These are phyloP conservation scores for Chytridium lagenaria DNA, from an alignment of 371 early-diverging fungal species.

Conservation along the genomic window DNA sequence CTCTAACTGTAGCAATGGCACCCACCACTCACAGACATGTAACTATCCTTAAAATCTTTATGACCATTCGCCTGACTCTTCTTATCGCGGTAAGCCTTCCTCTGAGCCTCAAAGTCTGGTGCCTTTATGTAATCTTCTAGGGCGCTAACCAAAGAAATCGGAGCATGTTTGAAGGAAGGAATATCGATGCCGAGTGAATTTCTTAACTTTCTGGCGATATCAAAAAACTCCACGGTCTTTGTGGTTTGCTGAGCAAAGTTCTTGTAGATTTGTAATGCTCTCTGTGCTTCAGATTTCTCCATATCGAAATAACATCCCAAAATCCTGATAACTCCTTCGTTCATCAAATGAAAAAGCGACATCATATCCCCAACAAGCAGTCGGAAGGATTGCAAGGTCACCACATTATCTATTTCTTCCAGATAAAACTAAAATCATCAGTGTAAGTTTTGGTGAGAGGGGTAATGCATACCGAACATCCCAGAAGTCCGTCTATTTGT, in stretches of 20 bases:
- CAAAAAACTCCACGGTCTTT: slow-evolving; percentile 77
- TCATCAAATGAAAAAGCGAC: slow-evolving; percentile 84
- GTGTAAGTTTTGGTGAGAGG: not conserved
- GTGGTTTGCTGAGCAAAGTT: slow-evolving; percentile 85
- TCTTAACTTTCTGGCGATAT: slow-evolving; percentile 76
- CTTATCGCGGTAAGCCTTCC: slow-evolving; percentile 50
- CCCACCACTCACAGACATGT: not conserved
- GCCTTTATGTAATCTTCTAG: slow-evolving; percentile 87
- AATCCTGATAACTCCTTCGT: slow-evolving; percentile 91
- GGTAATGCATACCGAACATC: slow-evolving; percentile 72
- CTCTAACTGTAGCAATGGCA: not conserved
- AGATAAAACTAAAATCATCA: slow-evolving; percentile 69
- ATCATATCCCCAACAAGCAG: slow-evolving; percentile 86
- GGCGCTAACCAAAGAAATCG: slow-evolving; percentile 81
- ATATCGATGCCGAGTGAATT: slow-evolving; percentile 75
- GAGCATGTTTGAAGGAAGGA: slow-evolving; percentile 86
- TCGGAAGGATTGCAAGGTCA: slow-evolving; percentile 84
- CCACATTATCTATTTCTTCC: slow-evolving; percentile 85
- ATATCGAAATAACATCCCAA: slow-evolving; percentile 88
- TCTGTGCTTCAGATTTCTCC: slow-evolving; percentile 76
- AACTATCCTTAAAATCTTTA: not conserved
- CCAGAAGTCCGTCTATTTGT: slow-evolving; percentile 79
- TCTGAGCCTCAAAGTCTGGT: slow-evolving; percentile 68
- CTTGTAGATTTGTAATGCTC: slow-evolving; percentile 88
- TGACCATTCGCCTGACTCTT: slow-evolving; percentile 29